Evolutionary conservation across 495 filamentous ascomycete species (phyloP).

Genomic region (Podospora appendiculata): DNA sequence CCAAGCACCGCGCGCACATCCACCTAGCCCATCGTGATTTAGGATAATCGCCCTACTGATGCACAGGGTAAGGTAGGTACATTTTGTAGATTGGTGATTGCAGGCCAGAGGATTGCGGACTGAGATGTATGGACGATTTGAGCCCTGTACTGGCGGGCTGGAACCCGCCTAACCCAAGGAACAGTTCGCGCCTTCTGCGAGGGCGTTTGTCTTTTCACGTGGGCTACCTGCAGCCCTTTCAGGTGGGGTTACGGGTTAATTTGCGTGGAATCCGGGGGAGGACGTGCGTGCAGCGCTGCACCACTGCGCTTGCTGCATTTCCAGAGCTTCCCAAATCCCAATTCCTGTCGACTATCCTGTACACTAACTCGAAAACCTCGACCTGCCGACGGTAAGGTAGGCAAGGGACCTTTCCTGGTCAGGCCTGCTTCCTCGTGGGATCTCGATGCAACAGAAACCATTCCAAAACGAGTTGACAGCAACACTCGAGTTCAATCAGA

Average conservation of each 20-base stretch:
- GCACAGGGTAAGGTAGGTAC: neutral
- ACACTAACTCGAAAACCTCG: neutral
- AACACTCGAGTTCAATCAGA: too few relatives aligned
- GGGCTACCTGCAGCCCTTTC: slow-evolving; percentile 10
- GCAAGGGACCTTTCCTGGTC: too few relatives aligned
- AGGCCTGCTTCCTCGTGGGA: too few relatives aligned
- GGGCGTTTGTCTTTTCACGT: slow-evolving; percentile 11
- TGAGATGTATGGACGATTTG: too few relatives aligned
- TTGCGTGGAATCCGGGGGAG: slow-evolving; percentile 1
- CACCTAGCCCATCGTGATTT: too few relatives aligned
- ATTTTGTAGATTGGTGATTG: neutral
- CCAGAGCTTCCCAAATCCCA: neutral
- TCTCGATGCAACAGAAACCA: too few relatives aligned
- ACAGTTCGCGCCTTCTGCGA: slow-evolving; percentile 7
- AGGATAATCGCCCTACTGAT: neutral
- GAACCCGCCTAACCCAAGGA: neutral
- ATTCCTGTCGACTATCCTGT: neutral
- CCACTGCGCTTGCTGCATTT: too few relatives aligned
- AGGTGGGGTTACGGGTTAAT: slow-evolving; percentile 5
- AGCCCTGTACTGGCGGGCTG: too few relatives aligned
- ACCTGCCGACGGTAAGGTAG: too few relatives aligned
- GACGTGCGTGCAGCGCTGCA: neutral
- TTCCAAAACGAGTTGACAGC: too few relatives aligned
- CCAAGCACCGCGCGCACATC: too few relatives aligned
- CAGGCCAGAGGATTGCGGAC: too few relatives aligned